Evolutionary conservation across 2,329 filamentous ascomycete genomes (phyloP).

Genomic region (Cyphellophora attinorum): DNA sequence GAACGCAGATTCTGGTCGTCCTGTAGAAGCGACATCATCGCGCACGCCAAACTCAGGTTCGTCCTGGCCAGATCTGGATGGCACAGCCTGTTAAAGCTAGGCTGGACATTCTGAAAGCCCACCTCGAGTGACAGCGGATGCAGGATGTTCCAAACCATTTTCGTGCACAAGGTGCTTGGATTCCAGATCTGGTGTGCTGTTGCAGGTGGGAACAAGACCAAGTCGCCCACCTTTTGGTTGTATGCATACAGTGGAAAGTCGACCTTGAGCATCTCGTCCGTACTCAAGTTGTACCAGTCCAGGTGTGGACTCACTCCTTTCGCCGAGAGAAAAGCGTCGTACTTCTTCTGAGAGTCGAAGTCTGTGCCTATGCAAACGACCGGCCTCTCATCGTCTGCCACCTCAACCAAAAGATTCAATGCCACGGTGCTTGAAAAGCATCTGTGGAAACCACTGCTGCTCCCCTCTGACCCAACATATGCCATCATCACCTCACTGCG

Average conservation of each 20-base stretch:
- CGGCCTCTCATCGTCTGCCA: conserved; percentile 20
- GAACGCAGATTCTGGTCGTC: conserved; percentile 12
- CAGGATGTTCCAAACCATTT: conserved; percentile 28
- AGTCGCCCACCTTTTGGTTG: conserved; percentile 24
- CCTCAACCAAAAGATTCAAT: conserved; percentile 25
- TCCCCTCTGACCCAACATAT: conserved; percentile 25
- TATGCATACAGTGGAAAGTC: conserved; percentile 27
- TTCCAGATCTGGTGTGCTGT: conserved; percentile 30
- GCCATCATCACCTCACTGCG: conserved; percentile 28
- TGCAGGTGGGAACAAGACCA: conserved; percentile 27
- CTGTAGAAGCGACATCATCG: conserved; percentile 23
- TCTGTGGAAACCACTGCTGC: conserved; percentile 26
- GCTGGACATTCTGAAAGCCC: conserved; percentile 26
- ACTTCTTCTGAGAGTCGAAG: conserved; percentile 23
- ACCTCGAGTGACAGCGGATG: conserved; percentile 24
- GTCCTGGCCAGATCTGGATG: conserved; percentile 25
- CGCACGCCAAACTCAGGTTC: conserved; percentile 22
- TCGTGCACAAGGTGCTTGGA: conserved; percentile 24
- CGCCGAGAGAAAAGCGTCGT: conserved; percentile 24
- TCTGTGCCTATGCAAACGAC: conserved; percentile 28
- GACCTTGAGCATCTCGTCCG: conserved; percentile 22
- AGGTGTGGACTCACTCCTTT: conserved; percentile 25
- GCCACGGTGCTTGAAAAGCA: conserved; percentile 28
- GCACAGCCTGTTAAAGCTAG: conserved; percentile 25
- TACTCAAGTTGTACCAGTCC: conserved; percentile 25